phyloP scores from a whole-genome alignment of 139 green algal species.

The Pycnococcus provasolii region DNA sequence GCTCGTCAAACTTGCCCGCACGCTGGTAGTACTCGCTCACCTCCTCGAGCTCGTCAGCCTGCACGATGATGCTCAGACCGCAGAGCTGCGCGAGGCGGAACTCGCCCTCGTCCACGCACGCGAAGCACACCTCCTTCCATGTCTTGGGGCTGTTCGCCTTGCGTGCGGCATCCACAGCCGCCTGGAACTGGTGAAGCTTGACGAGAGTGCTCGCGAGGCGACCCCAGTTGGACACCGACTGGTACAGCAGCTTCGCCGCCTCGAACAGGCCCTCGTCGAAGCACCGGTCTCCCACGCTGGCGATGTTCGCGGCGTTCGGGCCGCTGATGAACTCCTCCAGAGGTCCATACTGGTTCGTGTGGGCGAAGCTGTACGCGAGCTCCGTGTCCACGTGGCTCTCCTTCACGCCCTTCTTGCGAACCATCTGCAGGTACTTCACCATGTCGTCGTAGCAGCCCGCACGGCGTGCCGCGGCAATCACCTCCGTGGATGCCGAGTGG shows the following conservation, averaged over 20 bases:
- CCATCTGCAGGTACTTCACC: slow-evolving; percentile 95
- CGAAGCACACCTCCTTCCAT: slow-evolving; percentile 98
- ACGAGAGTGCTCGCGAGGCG: slow-evolving; percentile 84
- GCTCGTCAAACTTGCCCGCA: slow-evolving; percentile 79
- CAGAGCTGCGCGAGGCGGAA: slow-evolving; percentile 92
- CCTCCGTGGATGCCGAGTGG: slow-evolving; percentile 50
- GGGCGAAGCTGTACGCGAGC: slow-evolving; percentile 90
- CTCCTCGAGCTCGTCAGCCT: slow-evolving; percentile 95
- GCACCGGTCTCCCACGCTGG: slow-evolving; percentile 43
- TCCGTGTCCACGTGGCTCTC: slow-evolving; percentile 85
- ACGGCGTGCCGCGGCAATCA: slow-evolving; percentile 46
- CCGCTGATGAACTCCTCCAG: slow-evolving; percentile 90
- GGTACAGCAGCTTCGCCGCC: slow-evolving; percentile 83
- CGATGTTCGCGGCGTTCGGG: slow-evolving; percentile 63
- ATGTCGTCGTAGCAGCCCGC: slow-evolving; percentile 64
- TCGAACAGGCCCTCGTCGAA: slow-evolving; percentile 89
- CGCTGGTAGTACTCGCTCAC: slow-evolving; percentile 85
- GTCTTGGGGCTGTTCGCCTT: slow-evolving; percentile 87
- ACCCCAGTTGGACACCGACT: slow-evolving; percentile 86
- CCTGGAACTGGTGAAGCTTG: slow-evolving; percentile 75
- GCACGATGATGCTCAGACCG: slow-evolving; percentile 97
- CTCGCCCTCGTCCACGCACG: slow-evolving; percentile 90
- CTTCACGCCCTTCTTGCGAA: slow-evolving; percentile 76
- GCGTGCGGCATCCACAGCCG: slow-evolving; percentile 86
- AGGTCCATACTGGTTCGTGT: slow-evolving; percentile 63